These are phyloP conservation scores for Yamadazyma akitaensis DNA, from an alignment of 805 yeast genomes.

Conservation along the genomic window DNA sequence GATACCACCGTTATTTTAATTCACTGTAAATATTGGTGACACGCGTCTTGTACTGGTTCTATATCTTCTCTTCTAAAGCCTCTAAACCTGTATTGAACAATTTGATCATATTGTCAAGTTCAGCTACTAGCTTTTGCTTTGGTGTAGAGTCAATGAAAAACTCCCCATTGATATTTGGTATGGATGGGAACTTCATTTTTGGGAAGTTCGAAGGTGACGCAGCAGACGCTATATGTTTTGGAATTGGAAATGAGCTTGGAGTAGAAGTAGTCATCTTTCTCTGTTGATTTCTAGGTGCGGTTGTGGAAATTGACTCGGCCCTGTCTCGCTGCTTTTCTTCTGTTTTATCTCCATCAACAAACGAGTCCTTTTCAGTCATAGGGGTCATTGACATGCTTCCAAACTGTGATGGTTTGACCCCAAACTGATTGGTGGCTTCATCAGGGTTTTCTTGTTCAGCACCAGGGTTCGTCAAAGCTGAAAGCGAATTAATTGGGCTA, in stretches of 20 bases:
- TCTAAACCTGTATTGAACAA: constrained; percentile 39
- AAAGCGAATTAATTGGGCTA: constrained; percentile 26
- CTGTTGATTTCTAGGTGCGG: constrained; percentile 3
- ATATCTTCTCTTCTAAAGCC: constrained; percentile 30
- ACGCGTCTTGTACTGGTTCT: constrained; percentile 1
- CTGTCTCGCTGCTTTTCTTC: constrained; percentile 14
- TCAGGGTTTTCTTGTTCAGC: constrained; percentile 23
- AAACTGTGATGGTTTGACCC: constrained; percentile 52
- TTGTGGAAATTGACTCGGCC: constrained; percentile 13
- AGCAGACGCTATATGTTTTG: background rate
- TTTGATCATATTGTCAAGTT: constrained; percentile 36
- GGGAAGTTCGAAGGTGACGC: constrained; percentile 2
- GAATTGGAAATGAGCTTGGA: constrained; percentile 1
- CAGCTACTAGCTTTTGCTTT: constrained; percentile 30
- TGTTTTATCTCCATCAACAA: constrained; percentile 7
- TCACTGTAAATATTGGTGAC: no score
- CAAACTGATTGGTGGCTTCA: constrained; percentile 59
- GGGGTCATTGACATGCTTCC: constrained; percentile 77
- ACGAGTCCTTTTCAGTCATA: constrained; percentile 54
- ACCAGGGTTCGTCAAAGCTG: constrained; percentile 34
- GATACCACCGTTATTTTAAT: no score
- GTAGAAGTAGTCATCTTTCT: constrained; percentile 12
- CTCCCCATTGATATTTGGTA: constrained; percentile 36
- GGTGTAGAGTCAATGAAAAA: constrained; percentile 37
- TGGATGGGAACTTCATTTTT: constrained; percentile 29